These are phyloP conservation scores for Pseudonectria buxi DNA, from an alignment of 2,329 filamentous ascomycete species.

Conservation along the genomic window DNA sequence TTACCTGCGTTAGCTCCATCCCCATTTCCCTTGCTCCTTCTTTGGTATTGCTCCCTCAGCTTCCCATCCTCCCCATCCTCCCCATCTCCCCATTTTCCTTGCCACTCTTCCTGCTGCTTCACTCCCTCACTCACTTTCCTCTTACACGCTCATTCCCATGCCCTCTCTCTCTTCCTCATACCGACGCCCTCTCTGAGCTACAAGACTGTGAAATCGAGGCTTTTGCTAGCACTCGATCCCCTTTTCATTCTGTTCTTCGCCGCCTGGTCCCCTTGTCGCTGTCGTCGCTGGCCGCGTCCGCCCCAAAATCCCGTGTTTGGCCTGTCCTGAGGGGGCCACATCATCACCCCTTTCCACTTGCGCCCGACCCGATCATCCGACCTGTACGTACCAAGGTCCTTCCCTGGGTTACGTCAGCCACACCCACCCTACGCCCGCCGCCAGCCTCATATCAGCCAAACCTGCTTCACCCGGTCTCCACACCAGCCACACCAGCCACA, in stretches of 20 bases:
- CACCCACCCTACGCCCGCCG: constrained; percentile 12
- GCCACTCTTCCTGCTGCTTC: constrained; percentile 20
- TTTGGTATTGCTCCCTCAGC: constrained; percentile 6
- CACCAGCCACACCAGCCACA: constrained; percentile 2
- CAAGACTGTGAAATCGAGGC: constrained; percentile 29
- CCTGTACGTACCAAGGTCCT: constrained; percentile 9
- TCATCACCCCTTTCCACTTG: constrained; percentile 24
- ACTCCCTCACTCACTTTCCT: constrained; percentile 18
- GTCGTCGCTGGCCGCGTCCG: constrained; percentile 13
- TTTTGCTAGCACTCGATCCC: constrained; percentile 44
- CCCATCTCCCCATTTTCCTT: constrained; percentile 13
- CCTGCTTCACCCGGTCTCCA: constrained; percentile 7
- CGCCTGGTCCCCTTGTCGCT: constrained; percentile 16
- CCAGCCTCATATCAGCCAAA: not conserved
- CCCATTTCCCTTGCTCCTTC: constrained; percentile 12
- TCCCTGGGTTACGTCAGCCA: constrained; percentile 29
- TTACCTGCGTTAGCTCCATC: constrained; percentile 1
- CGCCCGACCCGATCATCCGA: constrained; percentile 22
- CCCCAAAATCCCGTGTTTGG: constrained; percentile 19
- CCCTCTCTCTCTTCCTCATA: constrained; percentile 12
- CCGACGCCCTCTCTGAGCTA: constrained; percentile 7
- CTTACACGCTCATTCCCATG: constrained; percentile 21
- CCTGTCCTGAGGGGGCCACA: constrained; percentile 26
- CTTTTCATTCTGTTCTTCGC: constrained; percentile 13
- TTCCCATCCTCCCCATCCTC: constrained; percentile 21